Evolutionary conservation across 2,329 filamentous ascomycete genomes (phyloP).

Genomic region (Ceratocystis cubensis): DNA sequence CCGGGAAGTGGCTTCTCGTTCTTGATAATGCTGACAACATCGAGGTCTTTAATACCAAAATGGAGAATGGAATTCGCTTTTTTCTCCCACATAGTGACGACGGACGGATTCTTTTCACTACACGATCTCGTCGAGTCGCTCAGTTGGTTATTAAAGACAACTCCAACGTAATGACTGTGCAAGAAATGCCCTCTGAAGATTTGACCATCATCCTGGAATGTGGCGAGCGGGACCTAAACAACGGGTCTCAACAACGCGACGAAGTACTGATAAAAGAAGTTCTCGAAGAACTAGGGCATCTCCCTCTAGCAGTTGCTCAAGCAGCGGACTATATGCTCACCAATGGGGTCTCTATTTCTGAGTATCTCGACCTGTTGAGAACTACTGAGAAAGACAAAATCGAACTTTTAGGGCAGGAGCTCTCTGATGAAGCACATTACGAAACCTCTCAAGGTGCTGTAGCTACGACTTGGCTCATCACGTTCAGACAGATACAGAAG

Average conservation of each 20-base stretch:
- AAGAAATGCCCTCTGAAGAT: not conserved
- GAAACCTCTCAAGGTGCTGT: not conserved
- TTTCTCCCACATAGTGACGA: slow-evolving; percentile 26
- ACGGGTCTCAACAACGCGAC: not conserved
- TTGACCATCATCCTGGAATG: not conserved
- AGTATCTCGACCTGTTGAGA: not conserved
- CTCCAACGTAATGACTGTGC: not conserved
- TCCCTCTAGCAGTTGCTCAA: slow-evolving; percentile 22
- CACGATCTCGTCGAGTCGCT: not conserved
- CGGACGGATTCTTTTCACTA: slow-evolving; percentile 16
- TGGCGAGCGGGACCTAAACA: not conserved
- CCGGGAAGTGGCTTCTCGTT: slow-evolving; percentile 24
- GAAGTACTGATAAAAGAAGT: not conserved
- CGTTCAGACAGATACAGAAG: not conserved
- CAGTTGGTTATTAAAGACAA: not conserved
- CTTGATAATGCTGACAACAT: slow-evolving; percentile 25
- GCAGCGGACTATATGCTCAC: slow-evolving; percentile 21
- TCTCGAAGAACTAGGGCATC: slow-evolving; percentile 9
- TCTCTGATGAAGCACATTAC: not conserved
- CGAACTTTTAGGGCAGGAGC: not conserved
- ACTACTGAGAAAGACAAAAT: not conserved
- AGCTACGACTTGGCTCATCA: not conserved
- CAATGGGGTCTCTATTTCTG: not conserved
- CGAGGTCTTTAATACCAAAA: not conserved
- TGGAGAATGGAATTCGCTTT: slow-evolving; percentile 8